phyloP scores from a whole-genome alignment of 1,284 basidiomycete species.

The Afroboletus lepidellus region DNA sequence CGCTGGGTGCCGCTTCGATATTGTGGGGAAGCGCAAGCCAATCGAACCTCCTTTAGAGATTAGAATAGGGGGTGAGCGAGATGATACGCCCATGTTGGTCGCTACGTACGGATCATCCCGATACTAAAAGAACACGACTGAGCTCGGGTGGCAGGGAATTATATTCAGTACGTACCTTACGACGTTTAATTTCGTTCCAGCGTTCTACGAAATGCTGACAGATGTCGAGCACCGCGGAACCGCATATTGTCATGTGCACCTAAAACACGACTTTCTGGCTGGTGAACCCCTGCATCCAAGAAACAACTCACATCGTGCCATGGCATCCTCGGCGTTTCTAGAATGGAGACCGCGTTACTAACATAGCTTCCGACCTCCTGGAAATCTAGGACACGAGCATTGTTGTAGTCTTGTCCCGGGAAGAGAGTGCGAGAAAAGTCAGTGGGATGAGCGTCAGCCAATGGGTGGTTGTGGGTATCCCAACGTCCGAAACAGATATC shows the following conservation, averaged over 20 bases:
- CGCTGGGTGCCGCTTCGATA: constrained; percentile 55
- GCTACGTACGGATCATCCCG: constrained; percentile 47
- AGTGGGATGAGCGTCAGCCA: constrained; percentile 88
- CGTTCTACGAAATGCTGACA: constrained; percentile 89
- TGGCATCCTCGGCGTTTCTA: constrained; percentile 80
- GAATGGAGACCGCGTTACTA: constrained; percentile 68
- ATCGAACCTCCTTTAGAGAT: constrained; percentile 54
- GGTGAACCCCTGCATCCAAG: not conserved
- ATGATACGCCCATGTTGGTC: not conserved
- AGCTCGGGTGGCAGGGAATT: not conserved
- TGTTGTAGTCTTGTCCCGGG: constrained; percentile 94
- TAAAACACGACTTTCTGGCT: constrained; percentile 27
- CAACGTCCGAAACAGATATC: constrained; percentile 95
- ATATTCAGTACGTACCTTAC: constrained; percentile 50
- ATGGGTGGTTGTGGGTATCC: constrained; percentile 85
- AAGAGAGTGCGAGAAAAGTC: constrained; percentile 81
- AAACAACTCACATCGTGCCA: constrained; percentile 77
- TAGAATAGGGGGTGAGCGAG: constrained; percentile 10
- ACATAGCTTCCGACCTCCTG: constrained; percentile 79
- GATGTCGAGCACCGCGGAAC: constrained; percentile 83
- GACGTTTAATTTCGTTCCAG: constrained; percentile 83
- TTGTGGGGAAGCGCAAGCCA: constrained; percentile 87
- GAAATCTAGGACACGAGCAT: constrained; percentile 80
- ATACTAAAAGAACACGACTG: constrained; percentile 42
- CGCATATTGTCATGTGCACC: constrained; percentile 85